Conservation (phyloP, 371 early-diverging fungal species). For the Dichotomocladium elegans region DNA sequence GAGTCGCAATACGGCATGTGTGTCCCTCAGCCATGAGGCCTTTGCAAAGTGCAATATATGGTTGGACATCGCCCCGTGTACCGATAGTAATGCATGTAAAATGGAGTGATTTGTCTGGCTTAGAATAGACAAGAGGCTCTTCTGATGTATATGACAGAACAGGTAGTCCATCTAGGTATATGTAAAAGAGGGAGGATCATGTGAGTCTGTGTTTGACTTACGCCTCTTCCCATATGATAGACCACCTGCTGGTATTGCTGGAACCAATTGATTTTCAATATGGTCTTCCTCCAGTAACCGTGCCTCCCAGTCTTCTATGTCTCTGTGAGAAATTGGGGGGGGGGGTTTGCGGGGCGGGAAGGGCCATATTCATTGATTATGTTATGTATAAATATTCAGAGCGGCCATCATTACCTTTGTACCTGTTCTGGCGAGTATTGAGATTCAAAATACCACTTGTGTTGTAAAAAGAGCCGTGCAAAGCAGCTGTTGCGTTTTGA, state of each 20-base stretch:
- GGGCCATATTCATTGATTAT: background rate
- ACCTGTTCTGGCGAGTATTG: constrained; percentile 3
- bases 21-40: constrained; percentile 72
- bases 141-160: constrained; percentile 12
- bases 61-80: constrained; percentile 86
- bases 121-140: constrained; percentile 6
- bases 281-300: constrained; percentile 23
- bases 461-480: constrained; percentile 32
- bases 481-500: constrained; percentile 41
- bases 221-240: background rate
- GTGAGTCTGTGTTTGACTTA: background rate
- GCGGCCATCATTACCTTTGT: constrained; percentile 2
- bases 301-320: constrained; percentile 30
- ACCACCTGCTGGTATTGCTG: background rate
- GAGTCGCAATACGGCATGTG: constrained; percentile 72
- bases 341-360: too few species aligned
- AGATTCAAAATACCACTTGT: constrained; percentile 10
- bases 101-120: constrained; percentile 51
- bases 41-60: constrained; percentile 81
- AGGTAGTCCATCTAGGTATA: constrained; percentile 13
- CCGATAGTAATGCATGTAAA: constrained; percentile 83
- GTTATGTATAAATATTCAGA: background rate
- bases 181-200: background rate
- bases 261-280: background rate
- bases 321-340: constrained; percentile 8